A percentile compares a stretch with the other conserved stretches of the same genome.
Evolutionary conservation across 257 asterid species (phyloP).

Genomic region (Misopates orontium): DNA sequence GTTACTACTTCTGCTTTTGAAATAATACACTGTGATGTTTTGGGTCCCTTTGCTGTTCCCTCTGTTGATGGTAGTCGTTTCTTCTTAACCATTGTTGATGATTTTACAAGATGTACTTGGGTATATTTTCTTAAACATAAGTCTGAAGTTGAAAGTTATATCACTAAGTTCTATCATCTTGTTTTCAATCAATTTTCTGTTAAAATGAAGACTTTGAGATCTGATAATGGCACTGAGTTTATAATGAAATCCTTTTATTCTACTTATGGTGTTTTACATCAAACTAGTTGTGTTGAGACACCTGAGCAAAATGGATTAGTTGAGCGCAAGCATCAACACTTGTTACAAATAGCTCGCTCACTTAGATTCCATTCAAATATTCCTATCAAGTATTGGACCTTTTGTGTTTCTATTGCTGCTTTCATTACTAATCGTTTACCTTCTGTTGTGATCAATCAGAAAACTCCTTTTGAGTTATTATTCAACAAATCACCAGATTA

Average conservation of each 20-base stretch:
- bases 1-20: background rate
- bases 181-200: background rate
- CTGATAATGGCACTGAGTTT: background rate
- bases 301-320: background rate
- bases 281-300: background rate
- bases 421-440: too few relatives aligned
- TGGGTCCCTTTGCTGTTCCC: background rate
- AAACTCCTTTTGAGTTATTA: background rate
- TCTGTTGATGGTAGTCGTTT: background rate
- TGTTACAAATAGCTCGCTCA: background rate
- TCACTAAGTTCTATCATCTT: too few relatives aligned
- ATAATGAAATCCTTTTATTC: background rate
- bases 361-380: background rate
- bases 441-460: too few relatives aligned
- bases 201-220: background rate
- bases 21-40: background rate
- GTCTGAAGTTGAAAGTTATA: background rate
- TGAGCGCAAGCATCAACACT: background rate
- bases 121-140: background rate
- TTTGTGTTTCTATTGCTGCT: background rate
- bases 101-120: background rate
- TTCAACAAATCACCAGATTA: background rate
- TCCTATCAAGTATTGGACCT: background rate
- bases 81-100: background rate
- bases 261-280: background rate